These are phyloP conservation scores for Canna indica DNA, from an alignment of 176 grass and related monocot species.

Conservation along the genomic window DNA sequence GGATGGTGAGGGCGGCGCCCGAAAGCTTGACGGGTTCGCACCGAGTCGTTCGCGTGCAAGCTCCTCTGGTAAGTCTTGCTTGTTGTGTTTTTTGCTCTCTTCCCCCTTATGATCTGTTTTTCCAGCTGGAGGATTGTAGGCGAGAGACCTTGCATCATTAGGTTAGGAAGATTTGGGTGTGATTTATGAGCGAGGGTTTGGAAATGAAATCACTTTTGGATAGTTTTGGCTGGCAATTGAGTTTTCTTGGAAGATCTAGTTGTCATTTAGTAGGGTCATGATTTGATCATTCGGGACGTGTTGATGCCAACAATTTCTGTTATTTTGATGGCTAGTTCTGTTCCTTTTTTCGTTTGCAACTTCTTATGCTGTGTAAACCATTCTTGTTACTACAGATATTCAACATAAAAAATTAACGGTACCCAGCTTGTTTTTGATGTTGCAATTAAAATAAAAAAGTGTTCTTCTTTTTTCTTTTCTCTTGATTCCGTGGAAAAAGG, in stretches of 20 bases:
- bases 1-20: not conserved
- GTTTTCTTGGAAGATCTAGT: not conserved
- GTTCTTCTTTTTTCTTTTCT: not conserved
- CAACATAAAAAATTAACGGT: not conserved
- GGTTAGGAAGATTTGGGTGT: not conserved
- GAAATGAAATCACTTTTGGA: not conserved
- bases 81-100: not conserved
- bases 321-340: not conserved
- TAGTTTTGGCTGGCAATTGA: not conserved
- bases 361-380: not conserved
- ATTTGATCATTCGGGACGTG: not conserved
- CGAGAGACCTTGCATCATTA: not conserved
- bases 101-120: not conserved
- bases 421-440: not conserved
- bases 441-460: not conserved
- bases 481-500: not conserved
- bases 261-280: not conserved
- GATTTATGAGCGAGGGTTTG: not conserved
- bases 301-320: not conserved
- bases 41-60: conserved; percentile 8
- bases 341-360: not conserved
- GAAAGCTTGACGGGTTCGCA: conserved; percentile 6
- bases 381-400: not conserved
- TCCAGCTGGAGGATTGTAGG: not conserved
- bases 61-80: not conserved